phyloP scores from a whole-genome alignment of 768 basidiomycete species.

The Rhodotorula toruloides region DNA sequence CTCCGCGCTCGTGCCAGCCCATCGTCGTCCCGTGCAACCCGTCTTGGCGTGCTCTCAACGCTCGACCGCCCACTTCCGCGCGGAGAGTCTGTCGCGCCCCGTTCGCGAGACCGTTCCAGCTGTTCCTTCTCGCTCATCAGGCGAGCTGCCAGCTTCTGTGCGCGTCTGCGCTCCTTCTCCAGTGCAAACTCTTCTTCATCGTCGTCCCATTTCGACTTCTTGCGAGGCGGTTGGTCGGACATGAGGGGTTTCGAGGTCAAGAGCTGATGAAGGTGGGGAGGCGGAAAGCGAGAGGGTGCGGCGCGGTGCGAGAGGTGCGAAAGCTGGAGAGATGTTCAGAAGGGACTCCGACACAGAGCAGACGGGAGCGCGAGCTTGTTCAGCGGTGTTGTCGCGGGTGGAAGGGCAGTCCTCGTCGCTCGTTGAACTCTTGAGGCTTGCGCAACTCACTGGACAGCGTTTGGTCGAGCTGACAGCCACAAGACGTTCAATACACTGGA shows the following conservation, averaged over 20 bases:
- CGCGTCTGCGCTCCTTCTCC: slow-evolving; percentile 18
- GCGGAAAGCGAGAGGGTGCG: too few species aligned
- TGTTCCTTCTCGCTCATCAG: slow-evolving; percentile 19
- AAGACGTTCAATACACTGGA: too few species aligned
- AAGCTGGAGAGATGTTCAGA: too few species aligned
- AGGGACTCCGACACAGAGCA: too few species aligned
- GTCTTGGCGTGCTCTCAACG: not conserved
- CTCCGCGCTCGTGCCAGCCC: slow-evolving; percentile 4
- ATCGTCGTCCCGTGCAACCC: slow-evolving; percentile 9
- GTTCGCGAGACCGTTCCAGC: not conserved
- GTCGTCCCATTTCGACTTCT: slow-evolving; percentile 37
- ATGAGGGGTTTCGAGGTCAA: not conserved
- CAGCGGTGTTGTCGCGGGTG: too few species aligned
- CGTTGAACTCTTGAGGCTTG: too few species aligned
- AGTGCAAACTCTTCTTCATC: slow-evolving; percentile 16
- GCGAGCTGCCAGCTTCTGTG: slow-evolving; percentile 22
- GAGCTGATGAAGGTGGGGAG: not conserved
- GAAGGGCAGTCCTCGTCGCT: too few species aligned
- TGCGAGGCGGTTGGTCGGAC: slow-evolving; percentile 20
- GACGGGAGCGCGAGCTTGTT: too few species aligned
- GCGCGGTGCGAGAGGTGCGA: too few species aligned
- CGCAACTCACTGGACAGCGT: too few species aligned
- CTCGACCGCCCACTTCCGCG: not conserved
- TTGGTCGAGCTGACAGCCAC: too few species aligned
- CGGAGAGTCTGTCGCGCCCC: not conserved